These are phyloP conservation scores for Xylariomycetidae sp. DNA, from an alignment of 2,329 filamentous ascomycete genomes.

Conservation along the genomic window DNA sequence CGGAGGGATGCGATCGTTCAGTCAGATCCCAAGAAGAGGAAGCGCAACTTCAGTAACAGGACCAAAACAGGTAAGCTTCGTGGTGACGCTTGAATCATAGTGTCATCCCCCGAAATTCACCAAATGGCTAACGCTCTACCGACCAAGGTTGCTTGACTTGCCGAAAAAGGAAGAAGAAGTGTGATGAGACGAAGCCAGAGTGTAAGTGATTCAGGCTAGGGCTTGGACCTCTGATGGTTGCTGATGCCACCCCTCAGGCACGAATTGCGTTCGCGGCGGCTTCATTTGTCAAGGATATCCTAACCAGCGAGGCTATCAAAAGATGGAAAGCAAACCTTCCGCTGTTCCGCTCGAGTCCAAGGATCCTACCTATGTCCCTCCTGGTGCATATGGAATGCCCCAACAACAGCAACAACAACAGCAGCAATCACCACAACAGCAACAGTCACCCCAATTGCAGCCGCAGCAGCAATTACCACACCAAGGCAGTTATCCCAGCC, in stretches of 20 bases:
- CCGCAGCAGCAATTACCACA: slow-evolving; percentile 18
- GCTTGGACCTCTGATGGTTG: slow-evolving; percentile 7
- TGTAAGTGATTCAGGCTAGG: slow-evolving; percentile 56
- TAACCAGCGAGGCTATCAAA: slow-evolving; percentile 75
- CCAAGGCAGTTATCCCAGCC: slow-evolving; percentile 23
- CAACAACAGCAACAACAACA: slow-evolving; percentile 24
- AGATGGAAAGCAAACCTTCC: slow-evolving; percentile 64
- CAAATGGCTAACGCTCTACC: slow-evolving; percentile 4
- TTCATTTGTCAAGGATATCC: slow-evolving; percentile 92
- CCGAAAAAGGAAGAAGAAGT: slow-evolving; percentile 92
- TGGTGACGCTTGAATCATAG: slow-evolving; percentile 5
- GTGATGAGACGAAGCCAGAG: slow-evolving; percentile 87
- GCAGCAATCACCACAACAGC: too few relatives aligned
- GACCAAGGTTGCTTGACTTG: slow-evolving; percentile 74
- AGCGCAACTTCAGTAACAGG: slow-evolving; percentile 85
- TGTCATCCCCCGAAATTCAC: slow-evolving; percentile 1
- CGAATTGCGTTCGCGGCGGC: slow-evolving; percentile 84
- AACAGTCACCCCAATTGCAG: slow-evolving; percentile 38
- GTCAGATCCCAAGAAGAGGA: slow-evolving; percentile 63
- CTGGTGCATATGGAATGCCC: slow-evolving; percentile 59
- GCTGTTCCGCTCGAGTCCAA: slow-evolving; percentile 80
- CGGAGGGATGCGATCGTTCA: slow-evolving; percentile 45
- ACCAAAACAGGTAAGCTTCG: slow-evolving; percentile 65
- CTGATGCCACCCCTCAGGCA: slow-evolving; percentile 50
- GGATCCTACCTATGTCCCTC: slow-evolving; percentile 60